phyloP scores from a whole-genome alignment of 2,329 filamentous ascomycete species.

The Sordariomycetes sp. region DNA sequence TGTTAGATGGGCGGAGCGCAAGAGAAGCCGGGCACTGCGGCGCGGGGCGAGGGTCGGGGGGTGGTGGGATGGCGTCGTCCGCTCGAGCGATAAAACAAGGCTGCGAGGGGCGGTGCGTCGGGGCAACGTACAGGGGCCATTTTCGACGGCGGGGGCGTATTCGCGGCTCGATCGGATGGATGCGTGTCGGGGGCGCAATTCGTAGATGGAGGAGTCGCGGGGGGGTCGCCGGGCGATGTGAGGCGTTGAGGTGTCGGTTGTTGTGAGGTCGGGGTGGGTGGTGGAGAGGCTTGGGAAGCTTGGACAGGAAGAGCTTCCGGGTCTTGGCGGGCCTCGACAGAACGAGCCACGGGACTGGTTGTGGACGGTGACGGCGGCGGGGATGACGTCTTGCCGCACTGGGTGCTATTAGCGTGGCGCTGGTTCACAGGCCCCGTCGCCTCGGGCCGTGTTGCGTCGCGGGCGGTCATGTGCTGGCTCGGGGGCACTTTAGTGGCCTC shows the following conservation, averaged over 20 bases:
- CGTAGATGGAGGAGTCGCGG: not conserved
- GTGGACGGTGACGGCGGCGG: not conserved
- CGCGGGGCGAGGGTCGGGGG: not conserved
- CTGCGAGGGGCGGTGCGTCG: constrained; percentile 9
- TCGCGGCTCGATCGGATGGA: not conserved
- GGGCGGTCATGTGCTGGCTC: not conserved
- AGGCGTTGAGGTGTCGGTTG: constrained; percentile 1
- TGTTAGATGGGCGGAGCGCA: not conserved
- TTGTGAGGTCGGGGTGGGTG: not conserved
- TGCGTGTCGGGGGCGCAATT: not conserved
- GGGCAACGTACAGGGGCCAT: constrained; percentile 41
- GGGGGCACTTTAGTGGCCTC: not conserved
- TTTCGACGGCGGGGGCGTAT: constrained; percentile 18
- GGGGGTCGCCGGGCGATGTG: not conserved
- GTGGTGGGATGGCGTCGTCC: not conserved
- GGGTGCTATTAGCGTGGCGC: not conserved
- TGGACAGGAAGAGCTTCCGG: constrained; percentile 2
- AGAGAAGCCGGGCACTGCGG: not conserved
- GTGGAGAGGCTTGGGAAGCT: constrained; percentile 4
- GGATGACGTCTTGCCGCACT: constrained; percentile 1
- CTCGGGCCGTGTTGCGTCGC: not conserved
- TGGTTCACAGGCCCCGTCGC: not conserved
- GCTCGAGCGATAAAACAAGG: not conserved
- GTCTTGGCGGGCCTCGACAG: not conserved
- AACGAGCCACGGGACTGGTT: not conserved